These are phyloP conservation scores for Pleurotus platypus DNA, from an alignment of 768 basidiomycete species.

Conservation along the genomic window DNA sequence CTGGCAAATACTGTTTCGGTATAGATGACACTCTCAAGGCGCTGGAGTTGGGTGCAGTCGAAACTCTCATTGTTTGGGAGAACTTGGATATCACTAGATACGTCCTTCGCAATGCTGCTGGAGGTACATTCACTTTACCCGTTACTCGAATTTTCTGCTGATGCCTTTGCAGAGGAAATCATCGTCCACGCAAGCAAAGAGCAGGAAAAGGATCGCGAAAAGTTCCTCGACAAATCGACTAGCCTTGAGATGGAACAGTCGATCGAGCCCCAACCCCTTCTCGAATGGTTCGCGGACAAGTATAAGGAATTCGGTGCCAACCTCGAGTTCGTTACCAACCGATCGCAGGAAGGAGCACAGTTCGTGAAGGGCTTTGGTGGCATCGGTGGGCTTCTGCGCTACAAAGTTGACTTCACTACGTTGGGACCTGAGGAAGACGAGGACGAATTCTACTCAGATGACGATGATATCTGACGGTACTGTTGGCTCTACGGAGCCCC, in stretches of 20 bases:
- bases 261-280: slow-evolving; percentile 76
- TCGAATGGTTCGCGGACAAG: slow-evolving; percentile 99
- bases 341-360: slow-evolving; percentile 95
- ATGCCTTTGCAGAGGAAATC: slow-evolving; percentile 62
- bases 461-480: slow-evolving; percentile 81
- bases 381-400: slow-evolving; percentile 91
- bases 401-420: slow-evolving; percentile 95
- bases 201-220: slow-evolving; percentile 90
- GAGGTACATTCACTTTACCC: slow-evolving; percentile 45
- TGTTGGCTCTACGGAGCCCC: slow-evolving; percentile 86
- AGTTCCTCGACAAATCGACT: slow-evolving; percentile 94
- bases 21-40: slow-evolving; percentile 96
- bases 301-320: slow-evolving; percentile 97
- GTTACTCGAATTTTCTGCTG: background rate
- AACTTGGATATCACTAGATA: slow-evolving; percentile 91
- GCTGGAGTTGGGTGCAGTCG: slow-evolving; percentile 93
- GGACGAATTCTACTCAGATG: slow-evolving; percentile 81
- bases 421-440: slow-evolving; percentile 74
- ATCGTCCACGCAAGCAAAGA: slow-evolving; percentile 76
- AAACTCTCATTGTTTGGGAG: slow-evolving; percentile 98
- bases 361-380: slow-evolving; percentile 99
- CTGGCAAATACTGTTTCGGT: slow-evolving; percentile 95
- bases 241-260: slow-evolving; percentile 93
- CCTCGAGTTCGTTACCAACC: slow-evolving; percentile 94
- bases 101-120: slow-evolving; percentile 86